Percentiles rank a stretch among this genome's conserved stretches.
These are phyloP conservation scores for Neurospora sp. DNA, from an alignment of 495 filamentous ascomycete species.

Conservation along the genomic window DNA sequence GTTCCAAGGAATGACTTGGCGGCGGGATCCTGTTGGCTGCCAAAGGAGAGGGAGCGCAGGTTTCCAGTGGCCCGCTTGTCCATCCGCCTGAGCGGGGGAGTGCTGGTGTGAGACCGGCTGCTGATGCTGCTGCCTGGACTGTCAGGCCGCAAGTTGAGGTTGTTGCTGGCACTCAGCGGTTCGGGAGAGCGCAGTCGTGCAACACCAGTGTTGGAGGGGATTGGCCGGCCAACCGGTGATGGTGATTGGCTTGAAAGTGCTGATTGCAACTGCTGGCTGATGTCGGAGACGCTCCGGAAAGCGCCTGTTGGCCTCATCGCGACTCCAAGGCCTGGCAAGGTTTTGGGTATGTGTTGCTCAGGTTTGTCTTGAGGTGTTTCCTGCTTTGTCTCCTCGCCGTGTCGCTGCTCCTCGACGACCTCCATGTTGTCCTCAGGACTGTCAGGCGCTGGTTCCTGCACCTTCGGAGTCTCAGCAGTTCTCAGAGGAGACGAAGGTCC, in stretches of 20 bases:
- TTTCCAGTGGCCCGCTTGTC: constrained; percentile 71
- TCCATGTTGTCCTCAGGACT: background rate
- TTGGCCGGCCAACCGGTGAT: constrained; percentile 27
- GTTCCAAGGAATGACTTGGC: constrained; percentile 10
- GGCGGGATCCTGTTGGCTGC: constrained; percentile 37
- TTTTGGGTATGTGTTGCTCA: background rate
- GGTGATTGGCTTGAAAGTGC: constrained; percentile 7
- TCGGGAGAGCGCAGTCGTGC: constrained; percentile 48
- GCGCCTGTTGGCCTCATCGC: background rate
- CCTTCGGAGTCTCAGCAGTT: background rate
- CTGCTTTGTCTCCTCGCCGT: background rate
- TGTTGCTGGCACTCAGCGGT: constrained; percentile 14
- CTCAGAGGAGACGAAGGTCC: background rate
- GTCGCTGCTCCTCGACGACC: background rate
- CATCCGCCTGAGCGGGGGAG: constrained; percentile 60
- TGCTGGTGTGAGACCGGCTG: constrained; percentile 37
- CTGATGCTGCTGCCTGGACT: constrained; percentile 38
- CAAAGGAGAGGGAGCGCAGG: constrained; percentile 59
- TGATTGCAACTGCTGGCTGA: background rate
- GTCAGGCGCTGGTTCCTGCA: background rate
- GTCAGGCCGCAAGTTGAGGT: constrained; percentile 39
- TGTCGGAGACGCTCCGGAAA: background rate
- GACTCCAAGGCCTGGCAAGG: background rate
- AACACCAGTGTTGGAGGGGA: constrained; percentile 41
- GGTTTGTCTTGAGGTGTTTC: background rate